Evolutionary conservation across 2,329 filamentous ascomycete genomes (phyloP), one percentile per base, ranked within the genome.

Genomic region (Claviceps quebecensis): DNA sequence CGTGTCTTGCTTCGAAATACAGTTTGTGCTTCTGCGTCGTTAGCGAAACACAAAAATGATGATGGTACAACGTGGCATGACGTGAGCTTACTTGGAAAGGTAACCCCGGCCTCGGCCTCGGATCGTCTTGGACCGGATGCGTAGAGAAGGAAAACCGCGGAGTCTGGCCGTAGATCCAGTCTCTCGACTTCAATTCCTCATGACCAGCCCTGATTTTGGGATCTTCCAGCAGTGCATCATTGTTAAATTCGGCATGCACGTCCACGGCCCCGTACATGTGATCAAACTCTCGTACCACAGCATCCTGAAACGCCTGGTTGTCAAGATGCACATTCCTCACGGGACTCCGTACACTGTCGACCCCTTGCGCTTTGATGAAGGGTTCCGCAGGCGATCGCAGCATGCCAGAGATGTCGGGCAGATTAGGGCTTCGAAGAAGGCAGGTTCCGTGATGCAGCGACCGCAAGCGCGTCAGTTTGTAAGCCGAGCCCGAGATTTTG

Each of bases 391-490:
- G 87, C n/a, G 87, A 89, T 22, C 79, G 76, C 56, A 98, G 67
- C 60, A 91, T 80, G 2, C 75, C 68, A 1, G 82, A 80, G 29
- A 97, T 85, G 41, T 73, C 68, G 34, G 70, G 65, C 43, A 97
- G 71, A 62, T 95, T 86, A 2, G 84, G 84, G 50, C 87, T 90
- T 37, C 76, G 73, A 2, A 97, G 72, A 44, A 98, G 73, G 60
- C 89, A 93, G 0, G 93, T 98, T 7, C 90, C 93, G 67, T 98
- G 93, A 67, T 98, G 93, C 53, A 98, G 73, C 7, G 89, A 84
- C 45, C 91, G 77, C 47, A 80, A 71, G 23, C 86, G 76, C 0
- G 87, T 96, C 50, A 98, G 74, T 67, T 97, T 97, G 70, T 95
- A 98, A 11, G 93, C 93, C 0, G 89, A 96, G 1, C 93, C 93